Evolutionary conservation across 345 rosid species (phyloP), one percentile per base, ranked within the genome.

Genomic region (Arabis hirsuta): DNA sequence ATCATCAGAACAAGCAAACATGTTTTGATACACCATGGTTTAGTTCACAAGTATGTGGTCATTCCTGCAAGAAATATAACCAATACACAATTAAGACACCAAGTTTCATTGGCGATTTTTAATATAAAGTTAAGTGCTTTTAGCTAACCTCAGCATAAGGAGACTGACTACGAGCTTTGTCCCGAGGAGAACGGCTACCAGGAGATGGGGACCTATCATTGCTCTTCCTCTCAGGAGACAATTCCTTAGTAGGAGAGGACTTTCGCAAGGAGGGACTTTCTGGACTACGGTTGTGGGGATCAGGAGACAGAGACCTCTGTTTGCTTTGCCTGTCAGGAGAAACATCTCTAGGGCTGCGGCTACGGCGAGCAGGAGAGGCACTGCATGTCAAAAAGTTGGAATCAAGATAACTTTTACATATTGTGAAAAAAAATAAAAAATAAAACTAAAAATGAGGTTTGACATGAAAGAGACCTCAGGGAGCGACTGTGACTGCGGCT

Each of bases 401-500:
- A 74, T 52, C 69, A 71, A 62, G 6, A 62, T 14, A 19, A 27
- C 0, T 61, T 29, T 5, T 7, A 58, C 34, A 34, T 14, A 7
- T 2, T 34, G 34, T 14, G 53, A 16, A 67, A 38, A 34, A 66
- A 39, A 27, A 68, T 13, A 10, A 1, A 8, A 1, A 9, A 53
- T 31, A 31, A 6, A 14, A n/a, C 24, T 41, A 5, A 67, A 12
- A 0, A 47, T 16, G 3, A 59, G 10, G 42, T 13, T 55, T 2
- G 47, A 13, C 44, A 48, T 41, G 46, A 13, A 38, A 36, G 72
- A 62, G 31, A 87, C 91, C 91, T 87, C 56, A 80, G 63, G 7
- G 87, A 86, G 60, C 82, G 82, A 77, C 88, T 84, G 41, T n/a
- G 56, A 66, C 88, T 80, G 6, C 69, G 81, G 19, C 76, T 74